Conservation (phyloP, 2,329 filamentous ascomycete genomes). For the Teratosphaeria gauchensis region DNA sequence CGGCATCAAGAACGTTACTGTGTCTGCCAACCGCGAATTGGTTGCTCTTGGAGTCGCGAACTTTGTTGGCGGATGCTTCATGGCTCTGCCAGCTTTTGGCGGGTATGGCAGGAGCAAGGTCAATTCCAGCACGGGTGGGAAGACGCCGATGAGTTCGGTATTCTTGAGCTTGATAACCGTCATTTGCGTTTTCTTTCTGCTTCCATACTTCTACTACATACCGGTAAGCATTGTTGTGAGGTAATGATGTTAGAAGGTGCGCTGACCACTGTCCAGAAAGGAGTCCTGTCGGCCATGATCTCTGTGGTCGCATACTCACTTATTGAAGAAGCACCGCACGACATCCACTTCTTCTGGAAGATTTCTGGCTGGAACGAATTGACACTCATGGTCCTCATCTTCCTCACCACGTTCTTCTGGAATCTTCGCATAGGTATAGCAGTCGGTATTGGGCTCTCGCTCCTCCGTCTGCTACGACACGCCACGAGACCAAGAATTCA, state of each 20-base stretch:
- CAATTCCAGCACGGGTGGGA: conserved; percentile 82
- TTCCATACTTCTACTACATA: conserved; percentile 90
- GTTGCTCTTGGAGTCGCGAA: conserved; percentile 87
- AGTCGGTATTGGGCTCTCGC: conserved; percentile 80
- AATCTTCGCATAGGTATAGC: conserved; percentile 89
- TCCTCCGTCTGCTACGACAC: conserved; percentile 83
- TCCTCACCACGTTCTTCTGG: conserved; percentile 87
- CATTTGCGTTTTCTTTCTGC: conserved; percentile 66
- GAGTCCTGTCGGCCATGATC: conserved; percentile 86
- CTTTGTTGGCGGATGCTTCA: conserved; percentile 82
- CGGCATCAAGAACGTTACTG: conserved; percentile 65
- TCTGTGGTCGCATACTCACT: conserved; percentile 90
- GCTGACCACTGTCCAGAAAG: conserved; percentile 54
- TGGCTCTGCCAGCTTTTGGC: conserved; percentile 86
- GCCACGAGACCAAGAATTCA: conserved; percentile 89
- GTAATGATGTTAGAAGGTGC: background rate
- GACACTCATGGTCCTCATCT: conserved; percentile 79
- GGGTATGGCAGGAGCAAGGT: conserved; percentile 95
- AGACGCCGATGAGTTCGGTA: conserved; percentile 87
- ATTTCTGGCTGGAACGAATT: conserved; percentile 84
- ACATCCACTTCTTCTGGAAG: conserved; percentile 78
- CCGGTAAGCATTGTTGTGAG: conserved; percentile 53
- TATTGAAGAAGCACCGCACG: conserved; percentile 89
- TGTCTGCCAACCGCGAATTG: conserved; percentile 87
- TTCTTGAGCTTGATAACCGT: conserved; percentile 76